Evolutionary conservation across 2,329 filamentous ascomycete genomes (phyloP).

Genomic region (Orbilia blumenaviensis): DNA sequence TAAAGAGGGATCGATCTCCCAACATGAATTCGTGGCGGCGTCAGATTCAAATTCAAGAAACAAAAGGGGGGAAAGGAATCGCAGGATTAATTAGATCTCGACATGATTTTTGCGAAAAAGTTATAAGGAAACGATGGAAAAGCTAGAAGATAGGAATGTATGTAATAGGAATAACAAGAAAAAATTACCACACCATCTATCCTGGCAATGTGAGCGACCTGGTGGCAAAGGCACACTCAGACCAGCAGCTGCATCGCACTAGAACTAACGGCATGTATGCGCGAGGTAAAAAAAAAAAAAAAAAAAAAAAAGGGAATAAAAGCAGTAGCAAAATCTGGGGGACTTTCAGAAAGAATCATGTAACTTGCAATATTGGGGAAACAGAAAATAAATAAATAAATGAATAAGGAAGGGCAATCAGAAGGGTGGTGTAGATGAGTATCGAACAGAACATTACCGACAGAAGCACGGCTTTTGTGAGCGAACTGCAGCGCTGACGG

Average conservation of each 20-base stretch:
- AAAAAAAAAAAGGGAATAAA: not conserved
- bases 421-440: not conserved
- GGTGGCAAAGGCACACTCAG: constrained; percentile 33
- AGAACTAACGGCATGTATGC: not conserved
- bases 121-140: not conserved
- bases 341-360: not conserved
- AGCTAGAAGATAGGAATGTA: not conserved
- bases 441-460: constrained; percentile 32
- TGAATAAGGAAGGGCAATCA: not conserved
- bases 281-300: too few species aligned
- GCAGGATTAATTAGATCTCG: not conserved
- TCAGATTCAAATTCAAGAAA: constrained; percentile 13
- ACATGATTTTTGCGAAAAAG: not conserved
- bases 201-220: constrained; percentile 33
- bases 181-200: not conserved
- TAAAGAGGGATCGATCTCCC: not conserved
- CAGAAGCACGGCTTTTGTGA: constrained; percentile 38
- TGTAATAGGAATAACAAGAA: constrained; percentile 2
- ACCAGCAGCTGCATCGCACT: constrained; percentile 36
- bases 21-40: not conserved
- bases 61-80: too few species aligned
- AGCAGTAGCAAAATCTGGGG: not conserved
- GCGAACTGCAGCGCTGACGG: not conserved
- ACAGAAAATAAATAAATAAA: not conserved
- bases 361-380: not conserved